Evolutionary conservation across 192 early-diverging fungal species (phyloP), one percentile per base, ranked within the genome.

Genomic region (Pilobolus umbonatus): DNA sequence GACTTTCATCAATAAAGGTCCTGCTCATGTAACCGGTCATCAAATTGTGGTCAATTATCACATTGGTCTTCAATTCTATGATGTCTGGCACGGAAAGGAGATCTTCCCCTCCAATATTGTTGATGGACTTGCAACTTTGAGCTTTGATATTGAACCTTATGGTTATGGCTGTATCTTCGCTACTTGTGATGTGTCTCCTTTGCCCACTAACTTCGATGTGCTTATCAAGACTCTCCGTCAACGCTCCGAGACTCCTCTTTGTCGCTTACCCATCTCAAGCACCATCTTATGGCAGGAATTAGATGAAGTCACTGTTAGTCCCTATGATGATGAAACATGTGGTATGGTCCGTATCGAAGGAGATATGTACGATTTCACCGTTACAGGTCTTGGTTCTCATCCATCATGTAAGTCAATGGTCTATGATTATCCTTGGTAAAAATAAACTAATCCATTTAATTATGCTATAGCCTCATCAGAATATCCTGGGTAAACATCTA

Each of bases 151-250:
- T 39, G 60, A 61, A 51, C 48, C 60, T 14, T 32, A 52, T 12
- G 60, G 60, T 25, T 61, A 61, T 22, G 60, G 60, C 8, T 61
- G 60, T 42, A 61, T 61, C 35, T 61, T 61, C 40, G 60, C 48
- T 28, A 49, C 60, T 6, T 44, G 44, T 19, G 60, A 61, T 24
- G 45, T 61, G 4, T 30, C 48, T 19, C 5, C 39, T 19, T 32
- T 61, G 9, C 60, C 60, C n/a, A 14, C 19, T 26, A 36, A 34
- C 4, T 50, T 61, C 26, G 39, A 61, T 24, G 38, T 31, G 2
- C 52, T 50, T 12, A 30, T 61, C 15, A 42, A 39, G n/a, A 36
- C 45, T 15, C 21, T 61, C 48, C 22, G 11, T 11, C 12, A 31
- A 4, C 25, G 38, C 8, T 61, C 60, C 26, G 52, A 42, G 28